phyloP scores from a whole-genome alignment of 805 yeast genomes.

The Suhomyces xylopsoci region DNA sequence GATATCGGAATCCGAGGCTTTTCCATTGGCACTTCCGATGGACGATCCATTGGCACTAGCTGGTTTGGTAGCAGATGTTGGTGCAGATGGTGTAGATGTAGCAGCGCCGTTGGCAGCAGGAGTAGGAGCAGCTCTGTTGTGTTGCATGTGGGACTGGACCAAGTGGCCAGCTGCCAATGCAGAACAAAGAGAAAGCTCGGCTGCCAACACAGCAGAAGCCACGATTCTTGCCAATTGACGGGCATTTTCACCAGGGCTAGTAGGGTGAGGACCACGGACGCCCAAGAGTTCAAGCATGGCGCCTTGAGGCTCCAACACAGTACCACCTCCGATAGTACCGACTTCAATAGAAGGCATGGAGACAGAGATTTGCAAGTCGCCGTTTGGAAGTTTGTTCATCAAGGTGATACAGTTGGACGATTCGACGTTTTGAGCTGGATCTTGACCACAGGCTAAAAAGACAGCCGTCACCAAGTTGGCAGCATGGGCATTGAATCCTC shows the following conservation, averaged over 20 bases:
- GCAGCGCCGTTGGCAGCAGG: conserved; percentile 24
- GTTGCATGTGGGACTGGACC: conserved; percentile 96
- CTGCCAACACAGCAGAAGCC: conserved; percentile 94
- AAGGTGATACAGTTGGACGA: conserved; percentile 95
- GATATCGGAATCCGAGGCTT: conserved; percentile 15
- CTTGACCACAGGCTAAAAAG: conserved; percentile 94
- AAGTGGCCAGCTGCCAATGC: conserved; percentile 98
- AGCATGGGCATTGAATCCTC: conserved; percentile 98
- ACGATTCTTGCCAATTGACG: conserved; percentile 88
- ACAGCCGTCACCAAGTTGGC: conserved; percentile 95
- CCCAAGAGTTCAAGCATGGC: conserved; percentile 94
- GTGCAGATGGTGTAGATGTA: conserved; percentile 12
- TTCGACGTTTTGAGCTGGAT: conserved; percentile 99
- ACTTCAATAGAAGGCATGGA: conserved; percentile 99
- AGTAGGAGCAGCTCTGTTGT: conserved; percentile 69
- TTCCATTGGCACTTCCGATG: conserved; percentile 2
- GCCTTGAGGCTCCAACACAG: conserved; percentile 94
- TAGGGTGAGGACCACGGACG: conserved; percentile 92
- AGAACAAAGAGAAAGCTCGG: conserved; percentile 89
- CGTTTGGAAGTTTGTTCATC: conserved; percentile 72
- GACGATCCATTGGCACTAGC: not conserved
- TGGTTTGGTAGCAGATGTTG: not conserved
- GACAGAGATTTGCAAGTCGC: conserved; percentile 87
- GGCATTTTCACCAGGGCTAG: conserved; percentile 91
- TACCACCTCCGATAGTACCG: conserved; percentile 99